Conservation (phyloP, 2,329 filamentous ascomycete species). For the Dactylonectria macrodidyma region DNA sequence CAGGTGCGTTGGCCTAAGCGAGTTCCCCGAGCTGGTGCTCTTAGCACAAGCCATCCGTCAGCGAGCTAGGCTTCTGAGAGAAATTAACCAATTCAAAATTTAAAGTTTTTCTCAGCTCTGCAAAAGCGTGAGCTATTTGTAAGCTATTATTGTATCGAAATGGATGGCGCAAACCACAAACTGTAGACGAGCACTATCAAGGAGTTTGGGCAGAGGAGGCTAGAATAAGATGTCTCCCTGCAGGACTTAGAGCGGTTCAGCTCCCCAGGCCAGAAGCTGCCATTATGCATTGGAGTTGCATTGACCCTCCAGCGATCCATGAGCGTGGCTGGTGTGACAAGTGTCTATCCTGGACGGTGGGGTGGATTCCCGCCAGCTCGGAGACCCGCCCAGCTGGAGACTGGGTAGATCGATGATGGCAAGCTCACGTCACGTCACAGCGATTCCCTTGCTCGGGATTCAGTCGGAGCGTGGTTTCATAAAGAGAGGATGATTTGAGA, state of each 20-base stretch:
- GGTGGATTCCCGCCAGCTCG: conserved; percentile 28
- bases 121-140: neutral
- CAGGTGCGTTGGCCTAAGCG: conserved; percentile 28
- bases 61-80: conserved; percentile 31
- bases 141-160: neutral
- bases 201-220: neutral
- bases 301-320: conserved; percentile 11
- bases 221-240: neutral
- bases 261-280: conserved; percentile 11
- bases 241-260: conserved; percentile 13
- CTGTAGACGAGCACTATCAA: neutral
- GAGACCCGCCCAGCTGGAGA: conserved; percentile 36
- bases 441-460: conserved; percentile 15
- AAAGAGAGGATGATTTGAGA: conserved; percentile 17
- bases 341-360: conserved; percentile 17
- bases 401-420: conserved; percentile 34
- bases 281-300: conserved; percentile 15
- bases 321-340: conserved; percentile 26
- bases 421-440: conserved; percentile 25
- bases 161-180: conserved; percentile 2
- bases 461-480: conserved; percentile 19
- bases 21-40: conserved; percentile 28
- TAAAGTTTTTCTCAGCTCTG: conserved; percentile 2
- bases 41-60: conserved; percentile 39
- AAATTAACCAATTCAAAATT: conserved; percentile 27